Evolutionary conservation across 331 rosid species (phyloP), one percentile per base, ranked within the genome.

Genomic region (Malus hybrid): DNA sequence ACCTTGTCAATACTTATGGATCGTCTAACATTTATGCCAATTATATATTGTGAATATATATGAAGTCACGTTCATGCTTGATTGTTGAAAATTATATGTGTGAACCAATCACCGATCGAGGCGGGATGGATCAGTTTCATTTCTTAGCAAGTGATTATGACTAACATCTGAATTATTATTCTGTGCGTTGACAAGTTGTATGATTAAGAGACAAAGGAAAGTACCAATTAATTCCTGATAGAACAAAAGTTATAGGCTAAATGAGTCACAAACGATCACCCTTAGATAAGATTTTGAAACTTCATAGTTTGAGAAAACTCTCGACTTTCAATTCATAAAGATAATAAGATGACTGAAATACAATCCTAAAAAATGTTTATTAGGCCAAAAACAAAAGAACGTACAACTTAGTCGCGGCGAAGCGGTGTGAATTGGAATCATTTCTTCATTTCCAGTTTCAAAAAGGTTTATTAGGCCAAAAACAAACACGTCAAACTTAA

Each of bases 161-260:
- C 62, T 46, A 44, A 63, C 70, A n/a, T 74, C 61, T 46, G 20
- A 28, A 74, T 74, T 44, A 74, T 74, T 62, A 24, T 59, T 59
- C 15, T 63, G 50, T 14, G 22, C 5, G 16, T 73, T 27, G 59
- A 73, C 69, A 42, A 10, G 13, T 72, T 18, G 29, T 10, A 10
- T 20, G 29, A 59, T 59, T 20, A 9, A 39, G 31, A 59, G 64
- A 59, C 27, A 22, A 59, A 22, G 15, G 15, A 24, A 22, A 22
- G 13, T 19, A 20, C 11, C 12, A 39, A 59, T 59, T 14, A 59
- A 59, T 20, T 52, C 7, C 1, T 52, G 57, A 52, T 3, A 52
- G n/a, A 52, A 7, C 57, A 3, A 7, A 52, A 52, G 20, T 52
- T 16, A 50, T 16, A 52, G 57, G 57, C 9, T 52, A 52, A 52